A percentile compares a stretch with the other conserved stretches of the same genome.
phyloP scores from a whole-genome alignment of 139 green algal species.

The Picochlorum sp. region DNA sequence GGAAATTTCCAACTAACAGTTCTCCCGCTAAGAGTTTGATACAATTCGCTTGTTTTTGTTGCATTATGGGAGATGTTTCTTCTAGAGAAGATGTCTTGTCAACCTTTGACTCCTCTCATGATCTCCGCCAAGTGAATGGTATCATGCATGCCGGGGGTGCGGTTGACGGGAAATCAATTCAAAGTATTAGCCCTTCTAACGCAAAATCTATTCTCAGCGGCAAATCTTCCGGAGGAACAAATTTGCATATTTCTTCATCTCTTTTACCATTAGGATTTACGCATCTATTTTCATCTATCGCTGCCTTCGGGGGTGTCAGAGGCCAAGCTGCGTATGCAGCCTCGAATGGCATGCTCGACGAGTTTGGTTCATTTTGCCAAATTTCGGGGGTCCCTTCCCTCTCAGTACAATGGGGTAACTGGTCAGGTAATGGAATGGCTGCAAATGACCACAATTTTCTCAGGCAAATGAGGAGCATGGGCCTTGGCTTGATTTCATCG shows the following conservation, averaged over 20 bases:
- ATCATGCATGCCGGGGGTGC: slow-evolving; percentile 12
- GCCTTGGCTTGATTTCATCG: slow-evolving; percentile 52
- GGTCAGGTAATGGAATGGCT: slow-evolving; percentile 35
- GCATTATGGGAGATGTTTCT: slow-evolving; percentile 8
- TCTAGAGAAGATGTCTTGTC: neutral
- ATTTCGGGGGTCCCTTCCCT: neutral
- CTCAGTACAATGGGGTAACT: slow-evolving; percentile 40
- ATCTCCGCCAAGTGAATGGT: neutral
- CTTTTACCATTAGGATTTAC: slow-evolving; percentile 4
- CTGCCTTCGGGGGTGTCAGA: slow-evolving; percentile 27
- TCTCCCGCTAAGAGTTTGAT: neutral
- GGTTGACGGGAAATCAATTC: slow-evolving; percentile 25
- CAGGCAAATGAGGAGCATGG: slow-evolving; percentile 42
- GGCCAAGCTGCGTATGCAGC: slow-evolving; percentile 40
- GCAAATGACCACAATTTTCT: slow-evolving; percentile 15
- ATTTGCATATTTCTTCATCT: too few relatives aligned
- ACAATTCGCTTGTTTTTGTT: neutral
- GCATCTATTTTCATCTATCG: slow-evolving; percentile 43
- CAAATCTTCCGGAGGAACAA: too few relatives aligned
- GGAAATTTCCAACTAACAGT: slow-evolving; percentile 1
- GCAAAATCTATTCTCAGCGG: slow-evolving; percentile 23
- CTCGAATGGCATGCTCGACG: slow-evolving; percentile 35
- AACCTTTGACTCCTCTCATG: neutral
- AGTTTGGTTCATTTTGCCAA: neutral
- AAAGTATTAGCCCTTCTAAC: slow-evolving; percentile 6